Base-by-base conservation (phyloP, 148 eudicot genomes). In the Pouteria glomerata region DNA sequence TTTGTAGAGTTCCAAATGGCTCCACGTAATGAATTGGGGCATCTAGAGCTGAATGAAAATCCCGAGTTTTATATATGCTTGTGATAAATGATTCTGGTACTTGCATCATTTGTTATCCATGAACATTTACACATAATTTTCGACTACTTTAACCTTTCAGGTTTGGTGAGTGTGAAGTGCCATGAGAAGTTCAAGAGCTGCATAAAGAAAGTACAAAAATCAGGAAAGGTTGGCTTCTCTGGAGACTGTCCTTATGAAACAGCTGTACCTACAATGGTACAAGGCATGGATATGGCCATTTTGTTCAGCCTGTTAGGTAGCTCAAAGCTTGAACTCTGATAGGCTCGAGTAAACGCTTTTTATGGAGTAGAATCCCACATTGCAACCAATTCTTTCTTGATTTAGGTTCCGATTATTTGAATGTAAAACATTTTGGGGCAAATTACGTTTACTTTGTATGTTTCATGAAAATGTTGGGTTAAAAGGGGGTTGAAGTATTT, bases 211-310 rank as follows among this genome's bases (percentile, higher is more conserved):
- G 97, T 86, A 41, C 99, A 88, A 37, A 95, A 88, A 75, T 88
- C 96, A 29, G 97, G 99, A 24, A 92, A 89, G 73, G 75, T 72
- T 18, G 97, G 99, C 50, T 95, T 95, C 74, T 89, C 96, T 8
- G 80, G 72, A 56, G 84, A 73, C 7, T 95, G 99, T 63, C 87
- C 97, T 5, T 88, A 91, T 64, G 87, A 87, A 31, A 80, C 83
- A 66, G 94, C 91, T 14, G 92, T 87, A 52, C 92, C 97, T 24
- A 91, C 96, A 53, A 95, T 95, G 99, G 85, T 81, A 8, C 97
- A 95, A 78, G 99, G 98, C 16, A 95, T 91, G 99, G 97, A 91
- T 76, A 77, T 95, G 92, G 97, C 99, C 35, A 95, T 95, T 71
- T 23, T 94, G 77, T 80, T 91, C 71, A 95, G 98, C 62, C 96